Percentiles rank a stretch among this genome's conserved stretches.
Evolutionary conservation across 345 rosid species (phyloP).

Genomic region (Lagerstroemia speciosa): DNA sequence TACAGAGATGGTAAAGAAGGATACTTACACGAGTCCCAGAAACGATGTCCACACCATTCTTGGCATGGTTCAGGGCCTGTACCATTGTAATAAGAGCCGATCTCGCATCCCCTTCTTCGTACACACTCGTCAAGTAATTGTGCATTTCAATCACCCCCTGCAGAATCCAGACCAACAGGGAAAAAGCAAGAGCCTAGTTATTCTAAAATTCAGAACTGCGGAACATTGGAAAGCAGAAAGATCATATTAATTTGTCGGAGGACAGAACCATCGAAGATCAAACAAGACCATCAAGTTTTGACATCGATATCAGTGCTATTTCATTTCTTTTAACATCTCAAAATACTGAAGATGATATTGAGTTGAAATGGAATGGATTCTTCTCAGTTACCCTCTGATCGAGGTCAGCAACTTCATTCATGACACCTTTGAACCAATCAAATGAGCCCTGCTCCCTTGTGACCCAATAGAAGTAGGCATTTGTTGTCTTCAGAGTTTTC

Average conservation of each 20-base stretch:
- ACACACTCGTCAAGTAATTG: slow-evolving; percentile 87
- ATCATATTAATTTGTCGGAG: too few species aligned
- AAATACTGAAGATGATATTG: neutral
- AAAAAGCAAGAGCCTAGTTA: too few species aligned
- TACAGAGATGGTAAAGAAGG: neutral
- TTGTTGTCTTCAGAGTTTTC: slow-evolving; percentile 56
- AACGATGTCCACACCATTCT: slow-evolving; percentile 82
- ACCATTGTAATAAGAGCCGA: slow-evolving; percentile 90
- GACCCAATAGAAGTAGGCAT: slow-evolving; percentile 96
- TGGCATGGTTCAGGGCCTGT: slow-evolving; percentile 84
- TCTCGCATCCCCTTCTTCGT: slow-evolving; percentile 95
- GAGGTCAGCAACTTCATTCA: slow-evolving; percentile 89
- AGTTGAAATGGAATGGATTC: neutral
- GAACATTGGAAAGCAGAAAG: too few species aligned
- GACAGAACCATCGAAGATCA: too few species aligned
- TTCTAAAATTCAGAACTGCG: too few species aligned
- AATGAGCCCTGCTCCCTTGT: slow-evolving; percentile 92
- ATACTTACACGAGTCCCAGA: slow-evolving; percentile 70
- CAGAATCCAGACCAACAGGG: neutral
- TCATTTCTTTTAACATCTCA: neutral
- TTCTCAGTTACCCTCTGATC: slow-evolving; percentile 37
- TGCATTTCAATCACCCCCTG: slow-evolving; percentile 88
- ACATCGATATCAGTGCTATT: neutral
- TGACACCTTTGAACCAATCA: slow-evolving; percentile 98
- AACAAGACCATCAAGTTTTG: too few species aligned